These are phyloP conservation scores for Curvularia spicifera DNA, from an alignment of 2,329 filamentous ascomycete genomes.

Conservation along the genomic window DNA sequence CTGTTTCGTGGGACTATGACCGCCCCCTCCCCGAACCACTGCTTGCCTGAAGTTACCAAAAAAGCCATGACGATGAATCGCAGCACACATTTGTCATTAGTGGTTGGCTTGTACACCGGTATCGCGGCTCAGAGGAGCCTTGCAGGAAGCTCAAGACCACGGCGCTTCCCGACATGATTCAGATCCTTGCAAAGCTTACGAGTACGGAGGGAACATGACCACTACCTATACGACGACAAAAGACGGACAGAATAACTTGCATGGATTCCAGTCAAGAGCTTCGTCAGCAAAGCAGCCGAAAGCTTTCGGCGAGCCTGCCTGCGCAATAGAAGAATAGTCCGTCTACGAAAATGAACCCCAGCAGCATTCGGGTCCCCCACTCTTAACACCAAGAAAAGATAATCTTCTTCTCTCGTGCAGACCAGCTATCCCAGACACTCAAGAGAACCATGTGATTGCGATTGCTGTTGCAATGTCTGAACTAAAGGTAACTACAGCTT, in stretches of 20 bases:
- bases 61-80: not conserved
- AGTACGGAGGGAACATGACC: not conserved
- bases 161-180: not conserved
- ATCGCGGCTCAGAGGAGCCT: too few relatives aligned
- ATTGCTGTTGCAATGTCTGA: too few relatives aligned
- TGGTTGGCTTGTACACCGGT: not conserved
- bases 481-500: too few relatives aligned
- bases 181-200: not conserved
- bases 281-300: not conserved
- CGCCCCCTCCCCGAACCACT: constrained; percentile 8
- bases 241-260: not conserved
- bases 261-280: not conserved
- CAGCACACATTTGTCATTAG: not conserved
- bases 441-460: too few relatives aligned
- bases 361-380: not conserved
- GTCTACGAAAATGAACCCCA: not conserved
- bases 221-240: not conserved
- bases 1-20: constrained; percentile 2
- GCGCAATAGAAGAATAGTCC: not conserved
- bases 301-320: not conserved
- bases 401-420: not conserved
- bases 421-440: not conserved
- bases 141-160: not conserved
- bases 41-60: not conserved
- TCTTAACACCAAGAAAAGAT: not conserved